Base-by-base conservation (phyloP, 75 land plant genomes). In the Sequoia sempervirens region DNA sequence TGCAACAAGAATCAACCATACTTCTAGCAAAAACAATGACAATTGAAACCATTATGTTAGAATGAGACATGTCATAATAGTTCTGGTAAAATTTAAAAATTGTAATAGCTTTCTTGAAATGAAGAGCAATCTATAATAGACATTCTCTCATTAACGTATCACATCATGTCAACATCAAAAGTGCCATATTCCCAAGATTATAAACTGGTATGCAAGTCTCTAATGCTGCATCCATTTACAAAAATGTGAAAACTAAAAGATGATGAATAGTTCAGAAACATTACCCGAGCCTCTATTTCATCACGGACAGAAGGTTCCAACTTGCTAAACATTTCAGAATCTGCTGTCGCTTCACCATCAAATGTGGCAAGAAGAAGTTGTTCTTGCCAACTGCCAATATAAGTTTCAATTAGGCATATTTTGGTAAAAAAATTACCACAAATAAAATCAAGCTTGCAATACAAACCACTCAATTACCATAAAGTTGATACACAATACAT, bases 341-440 rank as follows among this genome's bases (percentile, higher is more conserved):
- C 99, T 47, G 93, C 96, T 38, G 96, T 92, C 36, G 99, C 98
- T 82, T 93, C 96, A 80, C 88, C 88, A 88, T 97, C 99, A 91
- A 97, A 97, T 3, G 89, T 54, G 14, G 86, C 95, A 37, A 87
- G 87, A n/a, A 92, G 92, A 89, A 92, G 93, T 81, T 88, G 90
- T 84, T 96, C 98, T 10, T 93, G 91, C 70, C 83, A 85, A 89
- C 99, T 97, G 87, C 52, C 30, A 83, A n/a, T 84, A 36, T 5
- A 79, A 23, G n/a, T 82, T 45, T 64, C 74, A n/a, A 34, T 11
- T 7, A 36, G 32, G 64, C 13, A 54, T 53, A 80, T 36, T 13
- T 50, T 12, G 40, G 18, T 34, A 36, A 76, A 28, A 23, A 47
- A 56, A 81, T 58, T 34, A 34, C 14, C 11, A 32, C 14, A 50